Conservation (phyloP, 2,329 filamentous ascomycete genomes). For the Penicillium sp. region DNA sequence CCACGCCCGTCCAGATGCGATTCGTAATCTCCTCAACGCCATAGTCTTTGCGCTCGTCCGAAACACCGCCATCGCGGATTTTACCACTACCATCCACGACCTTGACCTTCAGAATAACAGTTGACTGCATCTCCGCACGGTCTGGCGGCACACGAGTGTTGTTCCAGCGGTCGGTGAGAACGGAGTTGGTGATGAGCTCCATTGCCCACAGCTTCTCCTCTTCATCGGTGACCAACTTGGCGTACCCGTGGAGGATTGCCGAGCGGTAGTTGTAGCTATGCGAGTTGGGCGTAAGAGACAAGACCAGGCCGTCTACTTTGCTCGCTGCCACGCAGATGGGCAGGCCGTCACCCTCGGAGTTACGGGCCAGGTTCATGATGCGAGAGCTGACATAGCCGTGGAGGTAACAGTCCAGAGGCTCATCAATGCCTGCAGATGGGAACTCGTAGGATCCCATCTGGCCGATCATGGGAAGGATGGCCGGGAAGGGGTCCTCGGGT, state of each 20-base stretch:
- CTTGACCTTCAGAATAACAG: constrained; percentile 68
- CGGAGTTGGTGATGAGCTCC: constrained; percentile 72
- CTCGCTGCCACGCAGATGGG: constrained; percentile 73
- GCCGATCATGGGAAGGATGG: constrained; percentile 81
- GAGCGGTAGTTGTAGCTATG: constrained; percentile 89
- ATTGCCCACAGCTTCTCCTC: constrained; percentile 78
- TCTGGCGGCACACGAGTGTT: constrained; percentile 71
- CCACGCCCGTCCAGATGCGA: constrained; percentile 62
- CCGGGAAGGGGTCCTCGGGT: constrained; percentile 67
- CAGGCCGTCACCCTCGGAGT: constrained; percentile 54
- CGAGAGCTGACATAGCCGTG: constrained; percentile 83
- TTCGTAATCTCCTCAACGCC: constrained; percentile 48
- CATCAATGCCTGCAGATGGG: constrained; percentile 61
- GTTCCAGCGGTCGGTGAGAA: constrained; percentile 69
- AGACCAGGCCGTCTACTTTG: constrained; percentile 76
- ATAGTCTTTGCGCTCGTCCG: constrained; percentile 61
- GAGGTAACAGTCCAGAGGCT: constrained; percentile 74
- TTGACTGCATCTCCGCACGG: constrained; percentile 72
- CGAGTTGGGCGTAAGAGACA: constrained; percentile 75
- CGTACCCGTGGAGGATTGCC: constrained; percentile 75
- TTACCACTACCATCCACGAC: constrained; percentile 76
- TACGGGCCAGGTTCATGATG: constrained; percentile 66
- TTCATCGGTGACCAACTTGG: constrained; percentile 63
- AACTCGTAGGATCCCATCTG: constrained; percentile 72
- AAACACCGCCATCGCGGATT: constrained; percentile 65